Base-by-base conservation (phyloP, 768 basidiomycete species). In the Fomitopsis serialis region DNA sequence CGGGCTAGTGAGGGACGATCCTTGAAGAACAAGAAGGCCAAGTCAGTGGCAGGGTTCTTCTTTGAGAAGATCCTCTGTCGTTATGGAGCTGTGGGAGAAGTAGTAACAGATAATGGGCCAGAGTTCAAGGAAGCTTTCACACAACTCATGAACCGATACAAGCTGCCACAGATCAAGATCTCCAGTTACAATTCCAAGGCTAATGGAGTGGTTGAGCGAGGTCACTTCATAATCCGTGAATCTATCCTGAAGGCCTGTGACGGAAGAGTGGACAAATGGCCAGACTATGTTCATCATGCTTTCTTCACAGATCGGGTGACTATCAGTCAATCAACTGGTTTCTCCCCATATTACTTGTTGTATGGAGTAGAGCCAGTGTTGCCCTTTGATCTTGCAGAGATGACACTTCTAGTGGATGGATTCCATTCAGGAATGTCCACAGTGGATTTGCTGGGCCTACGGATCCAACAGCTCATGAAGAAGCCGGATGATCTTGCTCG, bases 91-190 rank as follows among this genome's bases (percentile, higher is more conserved):
- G 21, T 74, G 0, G 22, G 13, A 1, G 58, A 68, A 21, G 70
- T 78, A 12, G 65, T 75, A 0, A 74, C 69, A 0, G 74, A 78
- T 50, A 79, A 78, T 54, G 61, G 69, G 8, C 52, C 65, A 1
- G 62, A 63, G 0, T 63, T 71, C 25, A 44, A 69, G 0, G 54
- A 58, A 0, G 55, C 60, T 27, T 50, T 68, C 0, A 29, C 59
- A 1, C 58, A 56, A 47, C 58, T 72, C 0, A n/a, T 50, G 0
- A 12, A 61, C 1, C 58, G 56, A 22, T 71, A 70, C 42, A n/a
- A n/a, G n/a, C n/a, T n/a, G n/a, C n/a, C n/a, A n/a, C n/a, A n/a
- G n/a, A n/a, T n/a, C n/a, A n/a, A n/a, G n/a, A n/a, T n/a, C n/a
- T n/a, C n/a, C n/a, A n/a, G n/a, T n/a, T n/a, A n/a, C n/a, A n/a